Base-by-base conservation (phyloP, 2,329 filamentous ascomycete genomes). In the Epichloe uncinata region DNA sequence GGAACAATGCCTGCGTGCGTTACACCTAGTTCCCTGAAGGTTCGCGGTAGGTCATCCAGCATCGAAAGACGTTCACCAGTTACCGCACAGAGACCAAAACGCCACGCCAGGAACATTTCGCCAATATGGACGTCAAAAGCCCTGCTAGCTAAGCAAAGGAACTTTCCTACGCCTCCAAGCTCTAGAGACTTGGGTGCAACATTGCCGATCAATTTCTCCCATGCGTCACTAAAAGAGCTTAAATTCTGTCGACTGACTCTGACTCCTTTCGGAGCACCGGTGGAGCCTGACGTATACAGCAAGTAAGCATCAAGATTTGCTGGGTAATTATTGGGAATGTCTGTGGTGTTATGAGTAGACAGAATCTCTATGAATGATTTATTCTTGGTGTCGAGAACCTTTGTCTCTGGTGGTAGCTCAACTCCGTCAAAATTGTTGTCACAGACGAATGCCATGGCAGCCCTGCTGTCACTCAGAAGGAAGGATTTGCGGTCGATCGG, bases 1-100 rank as follows among this genome's bases (percentile, higher is more conserved):
- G 80, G 81, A 4, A 81, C 83, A 2, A 83, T 66, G 58, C 82
- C 80, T 47, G 83, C 76, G 57, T 84, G 79, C 1, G 80, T 83
- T 48, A 84, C 79, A 37, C 69, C 61, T 15, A 81, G 65, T 30
- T 68, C 65, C 38, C 68, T 69, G 49, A 84, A 81, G 20, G 52
- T 42, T 40, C 50, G 48, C 18, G 52, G 47, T 34, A 55, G 30
- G 33, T 75, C 74, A 40, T 43, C 56, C 30, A 57, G 43, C 15
- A 60, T 54, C 18, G 40, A 42, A 5, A 42, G 2, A 16, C 49
- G 15, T 16, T 43, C 11, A 34, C 49, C 49, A 8, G 42, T 51
- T 18, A 48, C 44, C 9, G 40, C 26, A 30, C 49, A 40, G 40
- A 42, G 16, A 16, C 49, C 49, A 13, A 47, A 45, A 16, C 37